These are phyloP conservation scores for Mucor irregularis DNA, from an alignment of 371 early-diverging fungal species.

Conservation along the genomic window DNA sequence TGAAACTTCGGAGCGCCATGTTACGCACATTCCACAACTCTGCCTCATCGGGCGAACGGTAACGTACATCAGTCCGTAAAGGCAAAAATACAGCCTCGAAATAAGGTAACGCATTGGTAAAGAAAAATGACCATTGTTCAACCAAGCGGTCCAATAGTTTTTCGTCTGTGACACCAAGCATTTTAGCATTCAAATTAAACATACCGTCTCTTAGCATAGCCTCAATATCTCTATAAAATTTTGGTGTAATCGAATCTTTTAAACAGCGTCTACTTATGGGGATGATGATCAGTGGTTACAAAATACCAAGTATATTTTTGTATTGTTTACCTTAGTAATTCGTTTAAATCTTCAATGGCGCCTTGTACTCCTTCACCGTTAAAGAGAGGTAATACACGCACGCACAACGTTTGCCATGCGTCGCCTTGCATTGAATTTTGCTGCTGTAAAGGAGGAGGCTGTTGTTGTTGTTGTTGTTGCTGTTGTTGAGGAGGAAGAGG, in stretches of 20 bases:
- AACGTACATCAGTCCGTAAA: constrained; percentile 56
- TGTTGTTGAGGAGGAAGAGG: background rate
- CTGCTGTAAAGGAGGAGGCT: background rate
- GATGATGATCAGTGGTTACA: too few species aligned
- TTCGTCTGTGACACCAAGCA: constrained; percentile 73
- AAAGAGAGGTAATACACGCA: constrained; percentile 79
- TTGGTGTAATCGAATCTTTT: constrained; percentile 48
- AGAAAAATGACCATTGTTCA: constrained; percentile 85
- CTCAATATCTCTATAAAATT: constrained; percentile 57
- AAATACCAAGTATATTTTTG: constrained; percentile 1
- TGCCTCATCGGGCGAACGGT: constrained; percentile 40
- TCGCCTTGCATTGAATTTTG: constrained; percentile 43
- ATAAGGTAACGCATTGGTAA: constrained; percentile 82
- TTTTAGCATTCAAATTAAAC: constrained; percentile 71
- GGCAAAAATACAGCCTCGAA: constrained; percentile 88
- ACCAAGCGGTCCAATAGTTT: constrained; percentile 71
- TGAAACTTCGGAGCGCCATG: constrained; percentile 68
- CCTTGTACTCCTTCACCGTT: constrained; percentile 86
- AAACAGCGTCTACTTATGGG: constrained; percentile 63
- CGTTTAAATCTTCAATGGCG: constrained; percentile 81
- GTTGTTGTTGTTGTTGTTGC: background rate
- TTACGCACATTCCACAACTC: constrained; percentile 63
- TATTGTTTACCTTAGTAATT: constrained; percentile 62
- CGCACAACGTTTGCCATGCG: constrained; percentile 75
- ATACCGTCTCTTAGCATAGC: constrained; percentile 70